Percentiles rank a stretch among this genome's conserved stretches.
These are phyloP conservation scores for Oleoguttula mirabilis DNA, from an alignment of 495 filamentous ascomycete species.

Conservation along the genomic window DNA sequence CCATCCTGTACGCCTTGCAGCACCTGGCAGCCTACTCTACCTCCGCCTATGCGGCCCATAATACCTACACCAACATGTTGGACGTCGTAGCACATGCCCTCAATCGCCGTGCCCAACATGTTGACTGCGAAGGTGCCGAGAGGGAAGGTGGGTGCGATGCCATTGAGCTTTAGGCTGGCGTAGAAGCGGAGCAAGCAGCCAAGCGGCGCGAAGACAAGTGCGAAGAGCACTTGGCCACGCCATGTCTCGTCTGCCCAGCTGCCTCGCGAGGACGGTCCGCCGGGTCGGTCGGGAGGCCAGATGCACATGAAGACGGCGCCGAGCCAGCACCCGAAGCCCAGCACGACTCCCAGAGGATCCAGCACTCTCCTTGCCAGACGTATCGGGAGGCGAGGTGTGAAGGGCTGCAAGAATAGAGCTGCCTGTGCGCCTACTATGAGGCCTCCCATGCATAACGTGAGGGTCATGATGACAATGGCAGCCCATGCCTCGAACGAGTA, in stretches of 20 bases:
- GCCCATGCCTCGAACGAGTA: slow-evolving; percentile 73
- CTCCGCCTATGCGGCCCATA: slow-evolving; percentile 36
- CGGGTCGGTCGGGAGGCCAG: slow-evolving; percentile 54
- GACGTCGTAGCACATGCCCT: slow-evolving; percentile 59
- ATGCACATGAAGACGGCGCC: slow-evolving; percentile 64
- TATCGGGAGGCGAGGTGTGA: slow-evolving; percentile 48
- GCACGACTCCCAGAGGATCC: slow-evolving; percentile 48
- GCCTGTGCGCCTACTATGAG: slow-evolving; percentile 67
- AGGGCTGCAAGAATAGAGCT: slow-evolving; percentile 47
- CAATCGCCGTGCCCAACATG: slow-evolving; percentile 54
- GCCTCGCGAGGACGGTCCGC: slow-evolving; percentile 23
- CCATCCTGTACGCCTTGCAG: slow-evolving; percentile 78
- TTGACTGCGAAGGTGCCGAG: slow-evolving; percentile 85
- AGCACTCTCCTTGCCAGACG: slow-evolving; percentile 44
- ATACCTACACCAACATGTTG: slow-evolving; percentile 42
- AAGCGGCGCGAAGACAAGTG: slow-evolving; percentile 72
- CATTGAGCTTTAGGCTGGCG: slow-evolving; percentile 54
- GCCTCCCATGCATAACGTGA: slow-evolving; percentile 55
- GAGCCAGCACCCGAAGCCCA: slow-evolving; percentile 65
- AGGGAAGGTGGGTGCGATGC: slow-evolving; percentile 56
- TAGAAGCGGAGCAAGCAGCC: slow-evolving; percentile 71
- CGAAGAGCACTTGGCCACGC: slow-evolving; percentile 64
- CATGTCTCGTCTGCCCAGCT: slow-evolving; percentile 41
- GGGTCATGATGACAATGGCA: slow-evolving; percentile 53
- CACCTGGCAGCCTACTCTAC: slow-evolving; percentile 54